Conservation (phyloP, 1,139 yeast species). For the Candida sojae region DNA sequence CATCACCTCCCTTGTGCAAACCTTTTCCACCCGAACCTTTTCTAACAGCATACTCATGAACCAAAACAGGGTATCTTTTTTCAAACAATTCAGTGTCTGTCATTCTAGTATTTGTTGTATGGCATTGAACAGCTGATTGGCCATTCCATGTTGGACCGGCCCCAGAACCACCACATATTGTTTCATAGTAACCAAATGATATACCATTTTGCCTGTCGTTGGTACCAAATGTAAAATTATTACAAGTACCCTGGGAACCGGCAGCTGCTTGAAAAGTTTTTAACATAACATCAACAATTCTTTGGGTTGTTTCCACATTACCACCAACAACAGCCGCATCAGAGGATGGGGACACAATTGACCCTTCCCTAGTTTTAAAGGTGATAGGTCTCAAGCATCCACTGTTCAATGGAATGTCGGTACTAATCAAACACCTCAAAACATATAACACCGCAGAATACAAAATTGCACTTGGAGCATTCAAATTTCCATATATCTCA, state of each 20-base stretch:
- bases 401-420: conserved; percentile 81
- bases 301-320: conserved; percentile 83
- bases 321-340: conserved; percentile 91
- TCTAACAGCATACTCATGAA: conserved; percentile 42
- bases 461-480: conserved; percentile 65
- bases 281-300: conserved; percentile 77
- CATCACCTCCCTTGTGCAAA: conserved; percentile 44
- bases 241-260: conserved; percentile 52
- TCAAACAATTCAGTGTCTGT: conserved; percentile 51
- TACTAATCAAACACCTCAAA: conserved; percentile 69
- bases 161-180: conserved; percentile 53
- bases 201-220: conserved; percentile 36
- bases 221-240: conserved; percentile 51
- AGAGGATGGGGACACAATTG: conserved; percentile 66
- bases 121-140: conserved; percentile 49
- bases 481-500: conserved; percentile 46
- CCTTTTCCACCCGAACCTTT: conserved; percentile 46
- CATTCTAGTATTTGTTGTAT: conserved; percentile 50
- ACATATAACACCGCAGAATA: conserved; percentile 82
- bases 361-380: conserved; percentile 65
- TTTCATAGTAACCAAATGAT: conserved; percentile 50
- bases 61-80: conserved; percentile 47
- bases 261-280: conserved; percentile 77
- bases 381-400: conserved; percentile 78
- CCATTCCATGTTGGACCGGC: conserved; percentile 55